These are phyloP conservation scores for Stenocarpella maydis DNA, from an alignment of 2,329 filamentous ascomycete species.

Conservation along the genomic window DNA sequence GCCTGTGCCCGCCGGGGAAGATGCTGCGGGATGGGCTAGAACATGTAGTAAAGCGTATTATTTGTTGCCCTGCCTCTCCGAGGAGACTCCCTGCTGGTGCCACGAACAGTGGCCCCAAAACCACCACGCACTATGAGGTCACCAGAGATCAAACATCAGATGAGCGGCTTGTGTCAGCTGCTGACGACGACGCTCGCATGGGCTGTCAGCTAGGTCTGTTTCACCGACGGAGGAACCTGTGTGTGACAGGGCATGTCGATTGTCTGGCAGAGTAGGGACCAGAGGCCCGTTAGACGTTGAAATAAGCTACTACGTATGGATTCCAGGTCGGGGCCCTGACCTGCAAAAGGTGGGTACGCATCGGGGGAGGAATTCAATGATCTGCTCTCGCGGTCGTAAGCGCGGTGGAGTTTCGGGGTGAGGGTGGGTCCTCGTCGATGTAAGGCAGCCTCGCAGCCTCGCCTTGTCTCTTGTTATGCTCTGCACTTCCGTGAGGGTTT, in stretches of 20 bases:
- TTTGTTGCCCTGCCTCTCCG: neutral
- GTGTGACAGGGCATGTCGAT: neutral
- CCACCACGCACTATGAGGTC: conserved; percentile 10
- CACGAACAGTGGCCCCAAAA: neutral
- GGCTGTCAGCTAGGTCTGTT: neutral
- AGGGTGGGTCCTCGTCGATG: neutral
- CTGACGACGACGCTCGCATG: conserved; percentile 16
- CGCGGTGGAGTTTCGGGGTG: conserved; percentile 1
- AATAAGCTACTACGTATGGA: conserved; percentile 4
- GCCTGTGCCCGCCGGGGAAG: neutral
- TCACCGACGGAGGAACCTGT: neutral
- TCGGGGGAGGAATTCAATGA: conserved; percentile 2
- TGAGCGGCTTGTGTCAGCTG: conserved; percentile 12
- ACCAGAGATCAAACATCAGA: conserved; percentile 11
- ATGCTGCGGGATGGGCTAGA: conserved; percentile 13
- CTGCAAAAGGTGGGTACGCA: conserved; percentile 15
- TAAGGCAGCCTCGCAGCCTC: neutral
- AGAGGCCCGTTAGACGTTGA: neutral
- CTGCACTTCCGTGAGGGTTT: neutral
- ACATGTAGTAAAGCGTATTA: conserved; percentile 18
- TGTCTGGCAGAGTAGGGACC: too few relatives aligned
- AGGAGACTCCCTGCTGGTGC: neutral
- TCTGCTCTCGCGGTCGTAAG: conserved; percentile 8
- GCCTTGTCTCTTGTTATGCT: neutral
- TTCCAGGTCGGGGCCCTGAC: neutral